Base-by-base conservation (phyloP, 768 basidiomycete genomes). In the Lactifluus volemus region DNA sequence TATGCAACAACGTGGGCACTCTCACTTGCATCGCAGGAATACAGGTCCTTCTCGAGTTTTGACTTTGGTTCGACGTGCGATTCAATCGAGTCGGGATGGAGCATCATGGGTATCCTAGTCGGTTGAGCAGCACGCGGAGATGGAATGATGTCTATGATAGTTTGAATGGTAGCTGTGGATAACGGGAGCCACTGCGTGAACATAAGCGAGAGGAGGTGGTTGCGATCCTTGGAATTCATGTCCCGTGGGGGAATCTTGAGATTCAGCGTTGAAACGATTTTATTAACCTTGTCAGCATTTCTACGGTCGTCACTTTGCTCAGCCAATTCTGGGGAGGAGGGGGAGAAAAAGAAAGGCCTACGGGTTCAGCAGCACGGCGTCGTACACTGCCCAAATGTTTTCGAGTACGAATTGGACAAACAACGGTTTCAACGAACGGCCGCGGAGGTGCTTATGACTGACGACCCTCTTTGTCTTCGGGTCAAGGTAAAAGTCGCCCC, bases 371-470 rank as follows among this genome's bases (percentile, higher is more conserved):
- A 90, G 74, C 14, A 94, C 86, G 15, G 89, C 91, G 68, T 97
- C 92, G 70, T 98, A 99, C 11, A 97, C 89, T 15, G 91, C 88
- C 95, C 96, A 99, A 29, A 99, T 80, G 71, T 98, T 98, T 55
- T 98, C 97, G 65, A 99, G 74, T 12, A 99, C 88, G 67, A 98
- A 96, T 74, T 98, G 95, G 12, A 98, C 97, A 69, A 98, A 98
- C 29, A 98, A 79, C 11, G 95, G 92, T 75, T 98, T 98, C 70
- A 98, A 73, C 52, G 83, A 79, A 47, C 93, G 83, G 17, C 93
- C 96, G 54, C 82, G 83, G 61, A 98, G 80, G 73, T 95, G 89
- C 73, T 93, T 95, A 72, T 93, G 78, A 67, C 87, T 90, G 69
- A 98, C 85, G 42, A 98, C 89, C 66, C 84, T 81, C 73, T 97